Base-by-base conservation (phyloP, 225 moss, liverwort and hornwort genomes). In the Straminergon stramineum region DNA sequence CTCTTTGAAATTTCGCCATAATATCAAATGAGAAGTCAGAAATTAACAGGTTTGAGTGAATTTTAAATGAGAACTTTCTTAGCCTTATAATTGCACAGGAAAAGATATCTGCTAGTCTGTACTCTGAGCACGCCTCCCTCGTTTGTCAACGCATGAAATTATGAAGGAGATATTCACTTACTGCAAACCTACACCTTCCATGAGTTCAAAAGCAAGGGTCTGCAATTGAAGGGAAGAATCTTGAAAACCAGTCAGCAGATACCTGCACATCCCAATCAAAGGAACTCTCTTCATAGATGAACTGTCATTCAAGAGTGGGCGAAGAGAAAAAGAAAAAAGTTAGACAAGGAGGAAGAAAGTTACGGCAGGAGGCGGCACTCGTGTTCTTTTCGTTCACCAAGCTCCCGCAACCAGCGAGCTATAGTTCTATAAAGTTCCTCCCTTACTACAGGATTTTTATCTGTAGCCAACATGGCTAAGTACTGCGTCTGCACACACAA, bases 341-440 rank as follows among this genome's bases (percentile, higher is more conserved):
- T 85, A 9, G 77, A 73, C 37, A 52, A 74, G 86, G 84, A 87
- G 84, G 81, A 79, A 92, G 92, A 71, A 75, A 56, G n/a, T 90
- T 96, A 99, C 98, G 98, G 98, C 78, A 99, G 82, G 84, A 99
- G 97, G 78, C 96, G 96, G 68, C 94, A 94, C 87, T 99, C 98
- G 60, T 99, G 98, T 87, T 99, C 98, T 91, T 94, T 96, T 82
- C 98, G 93, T 91, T 99, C 97, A 85, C 91, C 90, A 17, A 99
- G 91, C 89, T 96, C 95, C 51, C 92, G 81, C 82, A 99, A 95
- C 98, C 98, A 99, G 83, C 96, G 91, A 83, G 95, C 93, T 78
- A 96, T 69, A 55, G 97, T 96, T 84, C 83, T 88, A 66, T 96
- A 91, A 32, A 99, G 94, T 87, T 99, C 93, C 83, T 97, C 96